Percentiles rank a stretch among this genome's conserved stretches.
Conservation (phyloP, 768 basidiomycete genomes). For the Gloeopeniophorella convolvens region DNA sequence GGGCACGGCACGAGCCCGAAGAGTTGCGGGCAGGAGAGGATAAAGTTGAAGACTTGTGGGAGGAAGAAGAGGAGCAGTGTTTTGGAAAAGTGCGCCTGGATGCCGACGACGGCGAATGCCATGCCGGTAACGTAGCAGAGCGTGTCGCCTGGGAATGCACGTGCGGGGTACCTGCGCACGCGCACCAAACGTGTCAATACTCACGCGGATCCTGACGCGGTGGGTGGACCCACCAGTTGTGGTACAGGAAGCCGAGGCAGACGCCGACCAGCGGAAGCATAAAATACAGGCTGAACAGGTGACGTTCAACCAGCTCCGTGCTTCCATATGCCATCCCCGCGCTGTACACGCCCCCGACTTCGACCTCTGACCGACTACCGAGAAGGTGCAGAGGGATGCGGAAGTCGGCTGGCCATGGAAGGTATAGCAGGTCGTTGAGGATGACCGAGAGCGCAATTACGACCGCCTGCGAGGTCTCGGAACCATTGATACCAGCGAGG, state of each 20-base stretch:
- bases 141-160: conserved; percentile 93
- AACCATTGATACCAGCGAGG: conserved; percentile 94
- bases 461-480: conserved; percentile 89
- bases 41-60: conserved; percentile 96
- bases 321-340: conserved; percentile 86
- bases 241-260: conserved; percentile 84
- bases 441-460: conserved; percentile 89
- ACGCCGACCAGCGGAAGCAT: conserved; percentile 94
- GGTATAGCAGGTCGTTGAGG: conserved; percentile 86
- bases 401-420: conserved; percentile 82
- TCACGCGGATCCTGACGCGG: not conserved
- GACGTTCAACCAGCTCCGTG: conserved; percentile 80
- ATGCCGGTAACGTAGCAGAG: conserved; percentile 97
- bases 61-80: conserved; percentile 95
- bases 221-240: conserved; percentile 73
- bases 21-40: conserved; percentile 89
- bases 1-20: conserved; percentile 94
- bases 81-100: conserved; percentile 96
- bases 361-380: conserved; percentile 58
- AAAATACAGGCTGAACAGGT: conserved; percentile 94
- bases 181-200: not conserved
- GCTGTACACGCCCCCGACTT: conserved; percentile 72
- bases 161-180: conserved; percentile 81
- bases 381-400: conserved; percentile 65
- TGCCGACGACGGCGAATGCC: conserved; percentile 97